Evolutionary conservation across 1,139 yeast genomes (phyloP).

Genomic region (Yamadazyma jaroonii): DNA sequence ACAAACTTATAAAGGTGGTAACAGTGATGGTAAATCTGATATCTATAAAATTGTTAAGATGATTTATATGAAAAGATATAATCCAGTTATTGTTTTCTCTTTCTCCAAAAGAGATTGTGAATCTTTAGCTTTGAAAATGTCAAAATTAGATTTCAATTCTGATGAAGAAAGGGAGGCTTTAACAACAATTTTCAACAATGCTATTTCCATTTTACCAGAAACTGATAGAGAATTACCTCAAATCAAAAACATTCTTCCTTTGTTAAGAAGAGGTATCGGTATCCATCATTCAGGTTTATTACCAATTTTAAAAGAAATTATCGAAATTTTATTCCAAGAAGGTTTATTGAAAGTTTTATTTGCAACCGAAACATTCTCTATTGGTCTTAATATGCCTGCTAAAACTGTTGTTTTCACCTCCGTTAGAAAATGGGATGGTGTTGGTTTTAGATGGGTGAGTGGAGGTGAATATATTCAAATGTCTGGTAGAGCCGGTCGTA

Average conservation of each 20-base stretch:
- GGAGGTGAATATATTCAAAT: conserved; percentile 99
- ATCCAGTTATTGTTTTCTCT: conserved; percentile 97
- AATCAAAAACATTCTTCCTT: conserved; percentile 83
- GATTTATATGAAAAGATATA: conserved; percentile 94
- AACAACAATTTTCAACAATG: conserved; percentile 84
- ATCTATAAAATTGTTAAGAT: conserved; percentile 95
- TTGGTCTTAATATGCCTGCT: conserved; percentile 98
- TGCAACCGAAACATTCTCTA: conserved; percentile 98
- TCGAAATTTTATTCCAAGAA: conserved; percentile 95
- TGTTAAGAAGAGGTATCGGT: conserved; percentile 92
- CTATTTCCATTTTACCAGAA: conserved; percentile 82
- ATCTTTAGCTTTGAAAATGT: conserved; percentile 88
- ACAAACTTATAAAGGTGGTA: conserved; percentile 87
- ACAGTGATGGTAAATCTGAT: conserved; percentile 81
- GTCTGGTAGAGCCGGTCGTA: conserved; percentile 99
- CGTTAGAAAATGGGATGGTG: conserved; percentile 98
- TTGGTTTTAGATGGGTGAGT: conserved; percentile 95
- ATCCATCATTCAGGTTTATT: conserved; percentile 96
- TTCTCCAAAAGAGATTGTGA: conserved; percentile 97
- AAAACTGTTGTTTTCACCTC: conserved; percentile 97
- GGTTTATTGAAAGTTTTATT: conserved; percentile 91
- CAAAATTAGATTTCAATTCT: conserved; percentile 87
- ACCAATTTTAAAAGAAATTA: conserved; percentile 94
- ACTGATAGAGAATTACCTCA: conserved; percentile 91
- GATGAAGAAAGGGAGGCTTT: conserved; percentile 91